A percentile compares a stretch with the other conserved stretches of the same genome.
phyloP scores from a whole-genome alignment of 331 rosid species.

The Saraca asoca region DNA sequence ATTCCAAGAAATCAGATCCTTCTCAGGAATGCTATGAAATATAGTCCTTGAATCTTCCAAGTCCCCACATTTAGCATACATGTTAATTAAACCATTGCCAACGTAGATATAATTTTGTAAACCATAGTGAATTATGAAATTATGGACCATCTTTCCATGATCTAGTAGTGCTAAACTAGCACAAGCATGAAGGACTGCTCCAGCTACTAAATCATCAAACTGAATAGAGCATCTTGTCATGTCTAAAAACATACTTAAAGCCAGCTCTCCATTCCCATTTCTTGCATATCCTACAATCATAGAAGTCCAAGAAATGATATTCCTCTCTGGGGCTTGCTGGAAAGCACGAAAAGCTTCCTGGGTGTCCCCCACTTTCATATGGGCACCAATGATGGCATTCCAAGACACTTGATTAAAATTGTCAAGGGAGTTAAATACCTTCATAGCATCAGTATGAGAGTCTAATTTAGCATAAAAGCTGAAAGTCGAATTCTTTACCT shows the following conservation, averaged over 20 bases:
- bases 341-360: constrained; percentile 62
- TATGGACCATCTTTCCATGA: constrained; percentile 70
- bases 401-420: constrained; percentile 65
- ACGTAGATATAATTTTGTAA: constrained; percentile 49
- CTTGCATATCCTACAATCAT: constrained; percentile 74
- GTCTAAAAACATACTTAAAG: constrained; percentile 55
- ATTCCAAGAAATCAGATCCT: constrained; percentile 83
- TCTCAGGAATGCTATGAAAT: constrained; percentile 49
- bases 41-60: constrained; percentile 53
- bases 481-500: constrained; percentile 67
- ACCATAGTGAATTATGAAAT: constrained; percentile 49
- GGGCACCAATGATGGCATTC: constrained; percentile 77
- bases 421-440: constrained; percentile 51
- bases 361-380: constrained; percentile 73
- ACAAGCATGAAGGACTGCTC: constrained; percentile 80
- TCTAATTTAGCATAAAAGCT: constrained; percentile 71
- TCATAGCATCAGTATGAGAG: constrained; percentile 49
- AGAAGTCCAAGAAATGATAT: constrained; percentile 79
- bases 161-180: constrained; percentile 65
- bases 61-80: constrained; percentile 84
- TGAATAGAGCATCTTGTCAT: constrained; percentile 54
- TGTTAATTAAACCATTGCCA: constrained; percentile 71
- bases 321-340: constrained; percentile 57
- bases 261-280: constrained; percentile 72
- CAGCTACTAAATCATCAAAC: constrained; percentile 70